Conservation (phyloP, 495 filamentous ascomycete species). For the Tuber calosporum region DNA sequence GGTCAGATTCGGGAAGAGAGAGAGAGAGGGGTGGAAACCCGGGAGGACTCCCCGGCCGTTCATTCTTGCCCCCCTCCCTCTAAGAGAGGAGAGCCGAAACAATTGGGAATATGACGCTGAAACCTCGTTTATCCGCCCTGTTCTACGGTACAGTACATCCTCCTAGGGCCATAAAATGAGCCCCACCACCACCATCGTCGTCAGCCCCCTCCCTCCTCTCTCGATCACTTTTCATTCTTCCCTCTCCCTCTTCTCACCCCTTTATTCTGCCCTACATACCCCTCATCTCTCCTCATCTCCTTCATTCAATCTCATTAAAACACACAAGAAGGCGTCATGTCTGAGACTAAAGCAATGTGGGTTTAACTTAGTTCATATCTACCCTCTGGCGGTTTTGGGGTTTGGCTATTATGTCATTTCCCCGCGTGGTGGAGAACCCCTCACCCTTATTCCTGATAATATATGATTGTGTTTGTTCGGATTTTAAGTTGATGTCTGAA, state of each 20-base stretch:
- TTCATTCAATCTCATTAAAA: constrained; percentile 16
- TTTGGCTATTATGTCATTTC: constrained; percentile 1
- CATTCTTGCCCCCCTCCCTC: neutral
- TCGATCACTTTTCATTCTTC: neutral
- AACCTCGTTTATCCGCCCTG: constrained; percentile 26
- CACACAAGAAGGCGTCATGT: constrained; percentile 40
- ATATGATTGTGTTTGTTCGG: neutral
- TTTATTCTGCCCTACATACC: constrained; percentile 19
- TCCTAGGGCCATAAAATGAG: constrained; percentile 32
- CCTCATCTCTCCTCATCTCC: constrained; percentile 7
- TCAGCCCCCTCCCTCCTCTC: constrained; percentile 23
- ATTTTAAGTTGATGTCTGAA: constrained; percentile 44
- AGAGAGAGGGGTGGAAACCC: neutral
- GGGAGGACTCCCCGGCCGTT: neutral
- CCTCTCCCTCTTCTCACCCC: constrained; percentile 15
- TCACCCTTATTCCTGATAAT: neutral
- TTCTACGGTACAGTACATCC: too few species aligned
- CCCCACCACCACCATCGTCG: constrained; percentile 29
- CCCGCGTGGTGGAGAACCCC: neutral
- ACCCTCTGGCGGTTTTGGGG: neutral
- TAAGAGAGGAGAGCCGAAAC: constrained; percentile 29
- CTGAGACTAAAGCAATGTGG: constrained; percentile 54
- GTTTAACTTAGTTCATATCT: constrained; percentile 36
- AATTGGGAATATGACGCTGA: constrained; percentile 24
- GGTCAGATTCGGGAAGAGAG: neutral